Conservation (phyloP, 257 asterid species). For the Forsythia suspensa region DNA sequence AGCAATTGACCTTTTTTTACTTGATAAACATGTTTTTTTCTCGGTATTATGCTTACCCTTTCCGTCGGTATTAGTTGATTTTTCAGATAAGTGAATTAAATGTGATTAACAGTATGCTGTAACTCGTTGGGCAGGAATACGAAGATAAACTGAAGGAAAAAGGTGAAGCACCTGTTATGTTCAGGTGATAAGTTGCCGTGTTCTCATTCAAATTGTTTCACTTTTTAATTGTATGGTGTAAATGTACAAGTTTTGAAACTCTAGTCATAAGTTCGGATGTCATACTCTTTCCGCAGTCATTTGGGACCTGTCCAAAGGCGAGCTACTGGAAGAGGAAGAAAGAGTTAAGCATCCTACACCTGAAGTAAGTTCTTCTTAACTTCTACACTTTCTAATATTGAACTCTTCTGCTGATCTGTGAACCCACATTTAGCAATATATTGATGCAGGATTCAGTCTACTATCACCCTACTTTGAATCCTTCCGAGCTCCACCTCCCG, state of each 20-base stretch:
- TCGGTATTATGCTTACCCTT: neutral
- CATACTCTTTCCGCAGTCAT: slow-evolving; percentile 63
- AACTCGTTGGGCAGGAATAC: slow-evolving; percentile 60
- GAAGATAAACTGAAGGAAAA: slow-evolving; percentile 89
- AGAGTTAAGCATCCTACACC: slow-evolving; percentile 78
- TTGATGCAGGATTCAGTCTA: slow-evolving; percentile 91
- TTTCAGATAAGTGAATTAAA: neutral
- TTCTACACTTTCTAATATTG: slow-evolving; percentile 18
- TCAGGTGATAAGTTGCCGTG: slow-evolving; percentile 61
- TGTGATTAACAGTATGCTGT: slow-evolving; percentile 12
- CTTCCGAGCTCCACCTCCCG: slow-evolving; percentile 99
- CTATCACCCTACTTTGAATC: slow-evolving; percentile 95
- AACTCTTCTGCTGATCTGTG: slow-evolving; percentile 27
- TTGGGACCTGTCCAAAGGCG: slow-evolving; percentile 86
- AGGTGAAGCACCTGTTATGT: slow-evolving; percentile 98
- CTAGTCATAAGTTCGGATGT: slow-evolving; percentile 15
- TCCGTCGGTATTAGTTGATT: neutral
- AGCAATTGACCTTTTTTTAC: neutral
- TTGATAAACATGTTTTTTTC: neutral
- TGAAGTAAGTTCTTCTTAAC: slow-evolving; percentile 54
- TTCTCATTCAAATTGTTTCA: neutral
- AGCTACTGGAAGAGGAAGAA: slow-evolving; percentile 80
- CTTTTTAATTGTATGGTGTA: neutral
- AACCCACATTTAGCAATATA: slow-evolving; percentile 24
- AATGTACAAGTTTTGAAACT: slow-evolving; percentile 14